Evolutionary conservation across 306 rosid species (phyloP).

Genomic region (Oxytropis ochrocephala): DNA sequence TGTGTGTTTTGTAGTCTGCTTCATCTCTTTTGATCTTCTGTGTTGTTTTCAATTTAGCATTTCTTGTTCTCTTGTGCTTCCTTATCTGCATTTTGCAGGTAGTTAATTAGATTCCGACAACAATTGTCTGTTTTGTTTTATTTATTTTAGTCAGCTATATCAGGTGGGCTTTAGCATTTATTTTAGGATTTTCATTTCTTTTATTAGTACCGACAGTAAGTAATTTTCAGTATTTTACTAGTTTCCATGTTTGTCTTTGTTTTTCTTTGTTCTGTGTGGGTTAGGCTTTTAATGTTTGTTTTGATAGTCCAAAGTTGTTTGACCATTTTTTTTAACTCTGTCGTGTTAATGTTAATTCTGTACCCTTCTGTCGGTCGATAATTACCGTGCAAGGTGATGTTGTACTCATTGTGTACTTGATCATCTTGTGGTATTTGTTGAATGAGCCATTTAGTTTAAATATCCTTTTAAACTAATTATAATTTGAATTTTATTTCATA

Average conservation of each 20-base stretch:
- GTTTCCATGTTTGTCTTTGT: neutral
- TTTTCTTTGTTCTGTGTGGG: neutral
- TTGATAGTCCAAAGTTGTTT: no score
- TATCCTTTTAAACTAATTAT: neutral
- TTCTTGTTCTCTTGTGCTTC: neutral
- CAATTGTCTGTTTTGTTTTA: neutral
- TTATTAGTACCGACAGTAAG: neutral
- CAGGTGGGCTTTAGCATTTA: neutral
- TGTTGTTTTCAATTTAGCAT: neutral
- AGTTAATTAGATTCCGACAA: neutral
- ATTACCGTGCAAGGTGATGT: neutral
- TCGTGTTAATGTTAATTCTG: neutral
- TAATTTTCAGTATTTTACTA: neutral
- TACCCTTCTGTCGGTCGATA: neutral
- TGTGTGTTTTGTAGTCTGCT: neutral
- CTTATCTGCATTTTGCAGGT: neutral
- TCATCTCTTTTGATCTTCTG: neutral
- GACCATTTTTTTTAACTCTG: neutral
- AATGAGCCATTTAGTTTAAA: neutral
- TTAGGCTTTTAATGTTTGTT: neutral
- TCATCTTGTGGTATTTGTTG: neutral
- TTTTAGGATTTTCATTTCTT: neutral
- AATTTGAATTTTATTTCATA: slow-evolving; percentile 1
- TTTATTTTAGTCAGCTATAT: neutral
- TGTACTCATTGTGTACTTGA: neutral